Evolutionary conservation across 2,329 filamentous ascomycete genomes (phyloP).

Genomic region (Clonostachys chloroleuca): DNA sequence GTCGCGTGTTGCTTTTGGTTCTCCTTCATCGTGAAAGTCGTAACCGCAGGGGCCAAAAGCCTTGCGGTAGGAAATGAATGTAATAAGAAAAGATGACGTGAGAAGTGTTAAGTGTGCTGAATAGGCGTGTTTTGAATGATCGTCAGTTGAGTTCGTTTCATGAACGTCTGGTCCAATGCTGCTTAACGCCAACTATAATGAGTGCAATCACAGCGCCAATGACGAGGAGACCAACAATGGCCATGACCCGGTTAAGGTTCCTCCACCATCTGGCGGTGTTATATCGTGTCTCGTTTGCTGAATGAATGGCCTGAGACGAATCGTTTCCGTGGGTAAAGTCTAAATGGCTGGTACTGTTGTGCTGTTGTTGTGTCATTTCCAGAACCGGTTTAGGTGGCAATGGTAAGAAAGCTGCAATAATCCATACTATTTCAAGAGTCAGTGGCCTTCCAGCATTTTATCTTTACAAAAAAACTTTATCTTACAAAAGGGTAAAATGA

Average conservation of each 20-base stretch:
- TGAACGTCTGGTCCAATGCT: constrained; percentile 33
- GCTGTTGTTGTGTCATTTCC: constrained; percentile 34
- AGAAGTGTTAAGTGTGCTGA: too few species aligned
- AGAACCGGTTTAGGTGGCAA: constrained; percentile 55
- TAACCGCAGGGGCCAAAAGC: too few species aligned
- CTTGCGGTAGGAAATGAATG: neutral
- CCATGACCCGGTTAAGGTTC: constrained; percentile 54
- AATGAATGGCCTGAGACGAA: constrained; percentile 20
- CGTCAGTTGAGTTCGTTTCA: neutral
- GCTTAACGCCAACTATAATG: constrained; percentile 43
- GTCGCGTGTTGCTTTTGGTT: neutral
- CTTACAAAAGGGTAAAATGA: constrained; percentile 70
- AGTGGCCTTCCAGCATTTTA: neutral
- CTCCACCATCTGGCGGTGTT: constrained; percentile 57
- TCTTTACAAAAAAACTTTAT: constrained; percentile 5
- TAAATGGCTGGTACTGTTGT: constrained; percentile 28
- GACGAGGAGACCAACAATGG: constrained; percentile 48
- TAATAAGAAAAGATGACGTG: neutral
- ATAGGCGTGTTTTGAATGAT: neutral
- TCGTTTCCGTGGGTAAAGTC: constrained; percentile 25
- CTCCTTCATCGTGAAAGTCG: too few species aligned
- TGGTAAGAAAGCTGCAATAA: constrained; percentile 71
- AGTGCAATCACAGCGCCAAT: constrained; percentile 47
- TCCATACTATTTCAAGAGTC: constrained; percentile 56
- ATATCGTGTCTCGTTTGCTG: constrained; percentile 38